These are phyloP conservation scores for Cantharellus cinnabarinus DNA, from an alignment of 768 basidiomycete genomes.

Conservation along the genomic window DNA sequence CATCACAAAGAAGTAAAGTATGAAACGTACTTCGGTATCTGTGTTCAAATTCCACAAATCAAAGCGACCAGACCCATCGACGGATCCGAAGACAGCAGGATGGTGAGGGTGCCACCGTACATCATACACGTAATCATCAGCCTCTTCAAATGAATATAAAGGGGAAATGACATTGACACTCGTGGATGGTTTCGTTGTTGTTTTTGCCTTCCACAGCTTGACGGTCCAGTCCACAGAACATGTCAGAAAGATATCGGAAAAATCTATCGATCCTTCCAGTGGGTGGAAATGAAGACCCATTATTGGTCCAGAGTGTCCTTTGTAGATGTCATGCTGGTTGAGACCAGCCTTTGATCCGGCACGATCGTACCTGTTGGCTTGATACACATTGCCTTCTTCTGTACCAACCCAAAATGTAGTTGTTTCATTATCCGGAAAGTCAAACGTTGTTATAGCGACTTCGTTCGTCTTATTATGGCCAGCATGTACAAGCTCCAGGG, in stretches of 20 bases:
- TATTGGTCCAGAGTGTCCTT: constrained; percentile 80
- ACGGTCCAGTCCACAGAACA: constrained; percentile 95
- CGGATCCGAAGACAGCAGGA: constrained; percentile 82
- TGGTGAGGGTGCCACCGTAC: constrained; percentile 95
- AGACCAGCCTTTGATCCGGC: constrained; percentile 93
- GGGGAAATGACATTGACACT: constrained; percentile 38
- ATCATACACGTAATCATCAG: constrained; percentile 97
- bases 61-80: constrained; percentile 88
- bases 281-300: constrained; percentile 95
- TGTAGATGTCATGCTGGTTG: constrained; percentile 83
- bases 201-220: constrained; percentile 83
- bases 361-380: constrained; percentile 90
- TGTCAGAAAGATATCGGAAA: constrained; percentile 86
- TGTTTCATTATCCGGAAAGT: constrained; percentile 92
- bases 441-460: constrained; percentile 80
- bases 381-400: constrained; percentile 93
- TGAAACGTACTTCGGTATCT: constrained; percentile 56
- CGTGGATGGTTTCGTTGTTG: constrained; percentile 52
- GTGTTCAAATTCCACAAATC: constrained; percentile 93
- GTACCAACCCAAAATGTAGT: constrained; percentile 96
- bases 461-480: constrained; percentile 95
- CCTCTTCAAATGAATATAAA: constrained; percentile 88
- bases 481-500: constrained; percentile 68
- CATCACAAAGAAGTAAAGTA: neutral
- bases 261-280: constrained; percentile 73